phyloP scores from a whole-genome alignment of 371 early-diverging fungal species.

The Mucor saturninus region DNA sequence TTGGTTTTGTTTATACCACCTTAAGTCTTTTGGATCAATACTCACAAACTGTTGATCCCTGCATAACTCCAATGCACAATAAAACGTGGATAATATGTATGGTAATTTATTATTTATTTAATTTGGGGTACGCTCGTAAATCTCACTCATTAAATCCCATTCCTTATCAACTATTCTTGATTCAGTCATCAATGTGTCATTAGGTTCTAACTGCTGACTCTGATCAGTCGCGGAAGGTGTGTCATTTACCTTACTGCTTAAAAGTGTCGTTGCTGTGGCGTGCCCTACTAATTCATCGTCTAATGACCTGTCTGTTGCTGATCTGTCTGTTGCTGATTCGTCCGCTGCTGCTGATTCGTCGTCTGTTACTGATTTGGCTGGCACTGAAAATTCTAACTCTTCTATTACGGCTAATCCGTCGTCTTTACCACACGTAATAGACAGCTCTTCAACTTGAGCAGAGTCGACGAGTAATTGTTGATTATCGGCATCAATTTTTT shows the following conservation, averaged over 20 bases:
- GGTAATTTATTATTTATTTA: not conserved
- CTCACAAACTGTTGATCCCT: too few species aligned
- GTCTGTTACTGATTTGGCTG: too few species aligned
- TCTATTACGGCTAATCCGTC: too few species aligned
- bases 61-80: slow-evolving; percentile 1
- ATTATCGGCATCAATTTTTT: slow-evolving; percentile 5
- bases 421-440: too few species aligned
- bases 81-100: not conserved
- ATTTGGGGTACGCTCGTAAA: slow-evolving; percentile 33
- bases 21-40: too few species aligned
- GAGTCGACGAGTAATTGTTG: not conserved
- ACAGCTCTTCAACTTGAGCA: not conserved
- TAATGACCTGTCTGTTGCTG: not conserved
- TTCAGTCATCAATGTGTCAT: slow-evolving; percentile 18
- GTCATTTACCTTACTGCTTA: not conserved
- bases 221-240: slow-evolving; percentile 2
- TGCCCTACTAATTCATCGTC: not conserved
- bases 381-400: too few species aligned
- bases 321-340: too few species aligned
- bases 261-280: too few species aligned
- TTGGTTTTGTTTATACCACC: too few species aligned
- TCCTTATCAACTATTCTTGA: slow-evolving; percentile 31
- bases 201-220: slow-evolving; percentile 19
- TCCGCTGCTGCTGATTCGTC: too few species aligned
- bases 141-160: slow-evolving; percentile 49